Conservation (phyloP, 768 basidiomycete genomes). For the Polyporus arcularius region DNA sequence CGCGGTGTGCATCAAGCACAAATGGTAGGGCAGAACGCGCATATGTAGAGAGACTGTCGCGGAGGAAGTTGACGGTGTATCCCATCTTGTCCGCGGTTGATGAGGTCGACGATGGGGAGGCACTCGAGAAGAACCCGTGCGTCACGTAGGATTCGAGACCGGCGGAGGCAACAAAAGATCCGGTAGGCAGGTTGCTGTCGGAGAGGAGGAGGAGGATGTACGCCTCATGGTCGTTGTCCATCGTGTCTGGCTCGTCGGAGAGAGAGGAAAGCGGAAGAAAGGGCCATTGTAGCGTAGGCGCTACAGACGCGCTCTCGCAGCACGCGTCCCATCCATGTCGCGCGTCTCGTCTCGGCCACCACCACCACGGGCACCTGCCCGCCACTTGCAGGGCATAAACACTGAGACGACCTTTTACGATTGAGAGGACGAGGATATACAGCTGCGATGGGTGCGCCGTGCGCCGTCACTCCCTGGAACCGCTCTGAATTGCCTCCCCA, state of each 20-base stretch:
- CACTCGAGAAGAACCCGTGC: slow-evolving; percentile 65
- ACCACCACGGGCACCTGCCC: slow-evolving; percentile 8
- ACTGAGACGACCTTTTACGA: not conserved
- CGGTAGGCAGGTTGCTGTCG: slow-evolving; percentile 95
- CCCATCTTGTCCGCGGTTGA: slow-evolving; percentile 31
- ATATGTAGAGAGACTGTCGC: slow-evolving; percentile 76
- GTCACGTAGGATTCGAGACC: slow-evolving; percentile 89
- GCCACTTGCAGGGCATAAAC: not conserved
- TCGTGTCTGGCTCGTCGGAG: slow-evolving; percentile 6
- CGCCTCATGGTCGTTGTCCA: slow-evolving; percentile 50
- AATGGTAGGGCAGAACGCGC: slow-evolving; percentile 77
- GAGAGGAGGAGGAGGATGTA: slow-evolving; percentile 80
- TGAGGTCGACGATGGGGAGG: slow-evolving; percentile 28
- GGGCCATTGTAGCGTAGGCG: slow-evolving; percentile 6
- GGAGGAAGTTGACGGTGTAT: slow-evolving; percentile 61
- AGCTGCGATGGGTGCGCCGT: slow-evolving; percentile 24
- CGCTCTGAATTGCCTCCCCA: slow-evolving; percentile 31
- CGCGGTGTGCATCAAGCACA: slow-evolving; percentile 67
- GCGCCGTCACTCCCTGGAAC: not conserved
- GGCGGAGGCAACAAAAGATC: slow-evolving; percentile 93
- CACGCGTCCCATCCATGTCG: slow-evolving; percentile 16
- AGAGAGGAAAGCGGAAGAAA: slow-evolving; percentile 4
- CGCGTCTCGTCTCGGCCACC: slow-evolving; percentile 12
- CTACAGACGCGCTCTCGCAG: slow-evolving; percentile 18
- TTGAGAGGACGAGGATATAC: not conserved